Conservation (phyloP, 2,329 filamentous ascomycete species). For the Aspergillus cejpii region DNA sequence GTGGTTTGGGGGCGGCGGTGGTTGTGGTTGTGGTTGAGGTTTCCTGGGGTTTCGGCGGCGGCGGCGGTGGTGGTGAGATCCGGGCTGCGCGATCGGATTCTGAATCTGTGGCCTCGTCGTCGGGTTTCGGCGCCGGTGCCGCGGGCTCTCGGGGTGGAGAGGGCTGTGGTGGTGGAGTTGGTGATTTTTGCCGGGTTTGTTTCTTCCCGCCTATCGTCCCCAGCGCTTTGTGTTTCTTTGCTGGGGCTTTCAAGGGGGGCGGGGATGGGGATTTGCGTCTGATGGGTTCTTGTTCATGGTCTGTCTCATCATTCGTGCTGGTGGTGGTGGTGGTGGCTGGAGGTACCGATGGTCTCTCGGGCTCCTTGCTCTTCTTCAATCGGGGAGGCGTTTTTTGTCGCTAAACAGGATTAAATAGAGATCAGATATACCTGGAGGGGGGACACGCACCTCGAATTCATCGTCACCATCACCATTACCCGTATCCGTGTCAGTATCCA, state of each 20-base stretch:
- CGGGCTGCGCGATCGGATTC: neutral
- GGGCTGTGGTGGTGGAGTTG: neutral
- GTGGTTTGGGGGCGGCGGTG: slow-evolving; percentile 10
- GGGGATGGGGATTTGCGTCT: neutral
- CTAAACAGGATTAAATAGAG: slow-evolving; percentile 17
- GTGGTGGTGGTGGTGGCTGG: neutral
- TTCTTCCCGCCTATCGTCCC: slow-evolving; percentile 22
- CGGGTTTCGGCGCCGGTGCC: neutral
- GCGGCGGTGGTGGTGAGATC: neutral
- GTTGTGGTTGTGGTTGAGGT: slow-evolving; percentile 1
- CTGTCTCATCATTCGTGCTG: slow-evolving; percentile 10
- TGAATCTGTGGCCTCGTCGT: neutral
- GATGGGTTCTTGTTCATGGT: slow-evolving; percentile 3
- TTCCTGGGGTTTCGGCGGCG: neutral
- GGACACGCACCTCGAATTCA: slow-evolving; percentile 35
- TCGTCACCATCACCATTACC: slow-evolving; percentile 31
- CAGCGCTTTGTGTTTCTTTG: slow-evolving; percentile 12
- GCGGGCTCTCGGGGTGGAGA: neutral
- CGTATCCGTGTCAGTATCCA: slow-evolving; percentile 19
- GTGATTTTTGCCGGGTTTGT: neutral
- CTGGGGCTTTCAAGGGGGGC: slow-evolving; percentile 5
- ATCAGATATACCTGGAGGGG: neutral
- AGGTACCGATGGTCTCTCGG: neutral
- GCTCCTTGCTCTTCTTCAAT: slow-evolving; percentile 16
- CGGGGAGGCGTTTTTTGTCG: slow-evolving; percentile 34